Evolutionary conservation across 352 stramenopile species (phyloP).

Genomic region (Phytophthora pisi): DNA sequence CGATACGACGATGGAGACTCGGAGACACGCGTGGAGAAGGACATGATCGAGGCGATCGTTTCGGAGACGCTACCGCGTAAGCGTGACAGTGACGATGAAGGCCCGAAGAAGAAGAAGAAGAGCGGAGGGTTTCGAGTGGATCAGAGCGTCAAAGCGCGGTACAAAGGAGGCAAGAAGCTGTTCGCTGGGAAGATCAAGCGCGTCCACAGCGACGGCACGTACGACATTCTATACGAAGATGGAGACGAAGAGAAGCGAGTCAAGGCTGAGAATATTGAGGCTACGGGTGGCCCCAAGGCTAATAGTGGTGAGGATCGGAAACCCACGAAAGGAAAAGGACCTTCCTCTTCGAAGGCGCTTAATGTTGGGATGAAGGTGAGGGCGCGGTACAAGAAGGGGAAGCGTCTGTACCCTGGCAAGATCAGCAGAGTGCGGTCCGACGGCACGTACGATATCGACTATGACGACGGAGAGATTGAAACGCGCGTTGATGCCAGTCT

Average conservation of each 20-base stretch:
- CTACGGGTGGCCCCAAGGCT: conserved; percentile 5
- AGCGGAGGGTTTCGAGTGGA: conserved; percentile 24
- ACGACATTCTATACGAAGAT: conserved; percentile 73
- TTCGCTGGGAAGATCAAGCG: conserved; percentile 58
- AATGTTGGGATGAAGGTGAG: conserved; percentile 41
- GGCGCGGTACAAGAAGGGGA: conserved; percentile 51
- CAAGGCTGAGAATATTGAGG: conserved; percentile 35
- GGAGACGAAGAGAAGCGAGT: conserved; percentile 60
- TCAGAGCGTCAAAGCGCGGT: conserved; percentile 50
- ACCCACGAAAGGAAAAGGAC: conserved; percentile 7
- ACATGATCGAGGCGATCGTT: conserved; percentile 21
- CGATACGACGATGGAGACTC: conserved; percentile 65
- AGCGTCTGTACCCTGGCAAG: conserved; percentile 52
- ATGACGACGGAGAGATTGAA: conserved; percentile 77
- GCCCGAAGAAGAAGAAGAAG: conserved; percentile 11
- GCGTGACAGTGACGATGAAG: conserved; percentile 17
- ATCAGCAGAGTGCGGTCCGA: conserved; percentile 58
- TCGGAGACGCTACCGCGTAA: not conserved
- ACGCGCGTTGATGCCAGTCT: conserved; percentile 40
- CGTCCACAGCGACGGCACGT: conserved; percentile 59
- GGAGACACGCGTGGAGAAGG: conserved; percentile 37
- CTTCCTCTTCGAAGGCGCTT: conserved; percentile 18
- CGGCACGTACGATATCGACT: conserved; percentile 64
- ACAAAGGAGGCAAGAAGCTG: conserved; percentile 51
- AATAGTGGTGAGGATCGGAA: conserved; percentile 22